Evolutionary conservation across 441 rosid species (phyloP), one percentile per base, ranked within the genome.

Genomic region (Pelargonium cotyledonis): DNA sequence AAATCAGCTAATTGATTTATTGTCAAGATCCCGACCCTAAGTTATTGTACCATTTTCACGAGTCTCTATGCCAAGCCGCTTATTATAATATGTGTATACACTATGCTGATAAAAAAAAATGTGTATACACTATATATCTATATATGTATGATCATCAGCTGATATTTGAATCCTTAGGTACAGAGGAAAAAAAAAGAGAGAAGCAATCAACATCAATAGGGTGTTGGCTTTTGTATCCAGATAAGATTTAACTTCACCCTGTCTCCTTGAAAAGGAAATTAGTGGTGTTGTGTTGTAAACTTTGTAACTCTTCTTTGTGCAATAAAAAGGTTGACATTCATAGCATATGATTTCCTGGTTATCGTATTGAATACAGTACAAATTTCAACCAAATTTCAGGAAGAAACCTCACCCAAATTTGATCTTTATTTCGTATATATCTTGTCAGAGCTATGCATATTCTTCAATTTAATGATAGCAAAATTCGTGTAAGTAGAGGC

Each of bases 261-360:
- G 49, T 77, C 77, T 76, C 77, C 69, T 19, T 70, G 63, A 46
- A 80, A 68, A 70, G 69, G 61, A 68, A 66, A 66, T 3, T 47
- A 69, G 78, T 47, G 79, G 74, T 74, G 79, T 19, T 74, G n/a
- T 71, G 68, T 68, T 65, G 63, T 57, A 57, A 57, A 26, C 18
- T 12, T 47, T 77, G 72, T 65, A 46, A 57, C 65, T 8, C n/a
- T 19, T n/a, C n/a, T 7, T 16, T 58, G 31, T 66, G 68, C 41
- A 58, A 66, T 62, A 31, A 35, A 21, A 70, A 62, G 10, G 14
- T 29, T 26, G 11, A 4, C 29, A 23, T 9, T 10, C 15, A 5
- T 62, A 23, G 4, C 18, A 10, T 26, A 4, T 61, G 38, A 21
- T 23, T 61, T 61, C 65, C 23, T 47, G 12, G 11, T 9, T 3